Evolutionary conservation across 345 rosid genomes (phyloP).

Genomic region (Luvunga scandens): DNA sequence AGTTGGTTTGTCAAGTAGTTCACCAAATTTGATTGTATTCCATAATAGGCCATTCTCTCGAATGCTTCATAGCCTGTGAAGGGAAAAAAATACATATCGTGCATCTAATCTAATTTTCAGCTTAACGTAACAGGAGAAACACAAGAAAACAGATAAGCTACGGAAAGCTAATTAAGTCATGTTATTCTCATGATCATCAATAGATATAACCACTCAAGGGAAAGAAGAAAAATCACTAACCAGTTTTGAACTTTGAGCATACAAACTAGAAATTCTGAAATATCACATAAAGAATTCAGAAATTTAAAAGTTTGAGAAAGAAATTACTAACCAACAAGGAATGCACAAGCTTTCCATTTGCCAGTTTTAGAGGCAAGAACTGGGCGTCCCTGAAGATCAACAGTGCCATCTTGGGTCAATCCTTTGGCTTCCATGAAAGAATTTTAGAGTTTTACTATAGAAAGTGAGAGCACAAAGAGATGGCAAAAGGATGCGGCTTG

Average conservation of each 20-base stretch:
- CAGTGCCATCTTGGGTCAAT: slow-evolving; percentile 77
- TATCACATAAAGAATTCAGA: not conserved
- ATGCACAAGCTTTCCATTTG: slow-evolving; percentile 89
- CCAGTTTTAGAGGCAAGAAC: slow-evolving; percentile 66
- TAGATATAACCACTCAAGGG: too few relatives aligned
- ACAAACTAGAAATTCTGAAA: too few relatives aligned
- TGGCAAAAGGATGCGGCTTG: not conserved
- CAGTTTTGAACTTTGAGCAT: not conserved
- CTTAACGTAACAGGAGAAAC: not conserved
- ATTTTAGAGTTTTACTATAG: not conserved
- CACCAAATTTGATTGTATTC: slow-evolving; percentile 82
- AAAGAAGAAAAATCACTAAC: not conserved
- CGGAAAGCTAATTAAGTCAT: too few relatives aligned
- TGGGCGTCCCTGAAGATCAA: slow-evolving; percentile 75
- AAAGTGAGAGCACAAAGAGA: not conserved
- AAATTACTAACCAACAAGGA: slow-evolving; percentile 62
- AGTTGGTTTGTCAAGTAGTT: slow-evolving; percentile 75
- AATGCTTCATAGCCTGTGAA: slow-evolving; percentile 83
- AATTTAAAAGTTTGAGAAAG: not conserved
- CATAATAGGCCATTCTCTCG: slow-evolving; percentile 95
- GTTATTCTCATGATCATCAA: too few relatives aligned
- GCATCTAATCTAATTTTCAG: not conserved
- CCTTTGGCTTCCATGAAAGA: slow-evolving; percentile 53
- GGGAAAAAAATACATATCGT: too few relatives aligned
- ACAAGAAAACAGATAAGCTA: too few relatives aligned